phyloP scores from a whole-genome alignment of 805 yeast genomes.

The Monosporozyma siamensis region DNA sequence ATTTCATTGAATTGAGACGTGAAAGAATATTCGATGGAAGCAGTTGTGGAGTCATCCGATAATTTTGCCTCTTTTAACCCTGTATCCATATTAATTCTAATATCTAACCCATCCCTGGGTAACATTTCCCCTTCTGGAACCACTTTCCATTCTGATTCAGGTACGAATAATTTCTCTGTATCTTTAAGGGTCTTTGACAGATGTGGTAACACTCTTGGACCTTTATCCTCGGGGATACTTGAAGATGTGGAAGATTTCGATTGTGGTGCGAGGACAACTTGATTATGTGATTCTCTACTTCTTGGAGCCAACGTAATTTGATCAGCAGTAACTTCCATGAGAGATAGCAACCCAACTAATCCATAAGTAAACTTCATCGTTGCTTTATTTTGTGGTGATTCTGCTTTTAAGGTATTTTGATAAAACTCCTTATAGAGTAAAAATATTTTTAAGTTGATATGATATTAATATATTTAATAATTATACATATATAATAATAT shows the following conservation, averaged over 20 bases:
- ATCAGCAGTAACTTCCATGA: too few relatives aligned
- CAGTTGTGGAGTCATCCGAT: constrained; percentile 1
- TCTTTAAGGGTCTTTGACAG: too few relatives aligned
- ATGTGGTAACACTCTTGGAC: constrained; percentile 49
- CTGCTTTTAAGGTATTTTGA: too few relatives aligned
- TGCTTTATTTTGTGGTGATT: too few relatives aligned
- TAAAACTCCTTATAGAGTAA: too few relatives aligned
- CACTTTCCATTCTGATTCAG: constrained; percentile 59
- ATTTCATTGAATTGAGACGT: constrained; percentile 21
- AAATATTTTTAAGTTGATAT: background rate
- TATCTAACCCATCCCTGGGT: constrained; percentile 62
- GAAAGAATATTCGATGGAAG: background rate
- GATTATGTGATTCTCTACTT: too few relatives aligned
- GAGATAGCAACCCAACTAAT: background rate
- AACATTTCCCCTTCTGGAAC: constrained; percentile 64
- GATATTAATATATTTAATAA: background rate
- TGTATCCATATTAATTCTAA: constrained; percentile 66
- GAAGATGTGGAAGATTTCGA: too few relatives aligned
- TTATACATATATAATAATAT: too few relatives aligned
- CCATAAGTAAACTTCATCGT: background rate
- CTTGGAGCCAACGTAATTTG: too few relatives aligned
- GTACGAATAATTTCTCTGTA: constrained; percentile 42
- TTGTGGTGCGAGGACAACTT: too few relatives aligned
- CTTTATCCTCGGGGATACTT: too few relatives aligned
- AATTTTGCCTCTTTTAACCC: constrained; percentile 62